phyloP scores from a whole-genome alignment of 176 grass and related monocot species.

The Avena atlantica region DNA sequence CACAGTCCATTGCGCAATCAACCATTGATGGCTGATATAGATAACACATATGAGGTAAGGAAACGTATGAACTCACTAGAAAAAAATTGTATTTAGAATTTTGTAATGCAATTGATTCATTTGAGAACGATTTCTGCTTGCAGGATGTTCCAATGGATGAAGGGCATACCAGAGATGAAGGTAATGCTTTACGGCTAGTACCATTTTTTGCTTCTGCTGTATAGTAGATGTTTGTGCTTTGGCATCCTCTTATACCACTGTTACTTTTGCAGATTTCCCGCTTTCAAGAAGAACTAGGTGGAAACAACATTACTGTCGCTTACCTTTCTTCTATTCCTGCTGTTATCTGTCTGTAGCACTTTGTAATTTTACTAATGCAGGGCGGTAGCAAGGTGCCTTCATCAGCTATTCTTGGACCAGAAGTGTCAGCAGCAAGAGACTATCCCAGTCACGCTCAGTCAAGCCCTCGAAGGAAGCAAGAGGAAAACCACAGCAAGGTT shows the following conservation, averaged over 20 bases:
- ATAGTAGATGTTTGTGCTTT: constrained; percentile 2
- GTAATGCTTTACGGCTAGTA: constrained; percentile 41
- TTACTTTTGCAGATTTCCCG: constrained; percentile 58
- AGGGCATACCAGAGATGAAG: constrained; percentile 42
- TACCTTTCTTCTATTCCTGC: constrained; percentile 19
- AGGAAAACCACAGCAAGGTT: constrained; percentile 74
- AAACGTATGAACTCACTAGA: background rate
- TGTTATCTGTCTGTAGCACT: constrained; percentile 14
- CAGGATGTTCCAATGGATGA: constrained; percentile 64
- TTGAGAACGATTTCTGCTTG: constrained; percentile 7
- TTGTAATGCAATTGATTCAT: constrained; percentile 27
- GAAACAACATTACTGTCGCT: constrained; percentile 25
- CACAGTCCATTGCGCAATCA: constrained; percentile 16
- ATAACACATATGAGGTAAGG: constrained; percentile 54
- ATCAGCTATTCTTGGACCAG: constrained; percentile 46
- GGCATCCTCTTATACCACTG: constrained; percentile 31
- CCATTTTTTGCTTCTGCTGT: constrained; percentile 17
- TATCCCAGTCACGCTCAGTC: constrained; percentile 50
- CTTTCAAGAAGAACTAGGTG: constrained; percentile 75
- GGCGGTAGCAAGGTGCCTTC: constrained; percentile 60
- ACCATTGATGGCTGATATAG: constrained; percentile 34
- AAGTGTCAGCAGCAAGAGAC: constrained; percentile 46
- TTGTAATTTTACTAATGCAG: constrained; percentile 51
- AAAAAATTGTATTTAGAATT: constrained; percentile 5
- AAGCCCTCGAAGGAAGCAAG: constrained; percentile 64